Base-by-base conservation (phyloP, 495 filamentous ascomycete genomes). In the Xylaria scruposa region DNA sequence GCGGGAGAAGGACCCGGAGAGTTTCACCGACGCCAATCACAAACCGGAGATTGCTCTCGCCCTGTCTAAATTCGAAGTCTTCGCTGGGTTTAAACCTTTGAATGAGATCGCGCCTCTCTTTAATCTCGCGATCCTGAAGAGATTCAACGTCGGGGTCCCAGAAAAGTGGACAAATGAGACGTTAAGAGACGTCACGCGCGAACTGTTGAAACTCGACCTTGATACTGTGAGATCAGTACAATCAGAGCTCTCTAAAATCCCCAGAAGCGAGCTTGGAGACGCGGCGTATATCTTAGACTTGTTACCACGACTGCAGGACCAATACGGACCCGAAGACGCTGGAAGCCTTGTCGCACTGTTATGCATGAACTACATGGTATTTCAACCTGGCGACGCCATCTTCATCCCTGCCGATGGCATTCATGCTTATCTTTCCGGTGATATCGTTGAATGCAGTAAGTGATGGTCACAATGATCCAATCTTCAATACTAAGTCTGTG, bases 21-120 rank as follows among this genome's bases (percentile, higher is more conserved):
- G 87, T 64, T 94, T 91, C 77, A 87, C 87, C 9, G 92, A 96
- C 72, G 81, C 85, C 21, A 95, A 94, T 78, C 91, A 94, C 80
- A 95, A 95, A 78, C 92, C 93, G 1, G 93, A 96, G 76, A 95
- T 95, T 42, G 92, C 92, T 5, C 83, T 96, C 17, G 91, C 92
- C 0, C 80, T 95, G 0, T 86, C 88, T n/a, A 87, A 89, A 21
- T 95, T 95, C 76, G 92, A 95, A 78, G 89, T 93, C 0, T 95
- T 95, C 75, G 89, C 88, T 19, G 92, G 92, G 3, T 95, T 88
- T 82, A 94, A 93, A 72, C 90, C 91, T 0, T 79, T 92, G 4
- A 71, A 73, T 3, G 83, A 91, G 24, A 91, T 96, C 53, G 73
- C 88, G 49, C 74, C 81, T 2, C 83, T 94, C 4, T 88, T 95